Conservation (phyloP, 257 asterid genomes). For the Scutellaria galericulata region DNA sequence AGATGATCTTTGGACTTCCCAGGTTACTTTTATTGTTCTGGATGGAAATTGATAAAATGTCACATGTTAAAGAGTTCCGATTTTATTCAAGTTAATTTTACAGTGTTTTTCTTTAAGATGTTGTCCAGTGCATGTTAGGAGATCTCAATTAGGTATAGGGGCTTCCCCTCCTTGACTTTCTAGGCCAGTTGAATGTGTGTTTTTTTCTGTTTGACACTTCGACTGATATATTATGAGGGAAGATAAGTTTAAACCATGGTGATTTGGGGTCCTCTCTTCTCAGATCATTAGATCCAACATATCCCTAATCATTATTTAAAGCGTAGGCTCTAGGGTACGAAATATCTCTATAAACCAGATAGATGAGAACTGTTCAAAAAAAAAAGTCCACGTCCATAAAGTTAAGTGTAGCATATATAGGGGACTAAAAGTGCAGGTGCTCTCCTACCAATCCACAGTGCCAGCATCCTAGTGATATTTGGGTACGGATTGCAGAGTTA, state of each 20-base stretch:
- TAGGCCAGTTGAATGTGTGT: slow-evolving; percentile 1
- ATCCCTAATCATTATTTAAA: background rate
- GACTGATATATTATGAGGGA: background rate
- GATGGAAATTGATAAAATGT: background rate
- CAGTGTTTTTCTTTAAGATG: background rate
- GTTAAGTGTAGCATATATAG: background rate
- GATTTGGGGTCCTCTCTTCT: background rate
- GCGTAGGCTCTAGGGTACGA: background rate
- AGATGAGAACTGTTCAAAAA: background rate
- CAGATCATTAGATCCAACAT: background rate
- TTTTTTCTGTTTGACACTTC: background rate
- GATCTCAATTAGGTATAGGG: background rate
- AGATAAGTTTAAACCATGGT: background rate
- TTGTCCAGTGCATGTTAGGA: slow-evolving; percentile 4
- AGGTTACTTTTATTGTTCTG: background rate
- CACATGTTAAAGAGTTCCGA: slow-evolving; percentile 17
- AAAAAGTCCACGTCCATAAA: background rate
- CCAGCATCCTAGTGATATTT: background rate
- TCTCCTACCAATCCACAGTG: background rate
- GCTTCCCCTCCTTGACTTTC: slow-evolving; percentile 21
- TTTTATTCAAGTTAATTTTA: slow-evolving; percentile 5
- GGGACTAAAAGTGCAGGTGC: slow-evolving; percentile 4
- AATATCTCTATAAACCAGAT: background rate
- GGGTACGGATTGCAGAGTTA: background rate
- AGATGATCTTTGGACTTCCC: slow-evolving; percentile 1